Base-by-base conservation (phyloP, 1,139 yeast species). In the Meyerozyma smithsonii region DNA sequence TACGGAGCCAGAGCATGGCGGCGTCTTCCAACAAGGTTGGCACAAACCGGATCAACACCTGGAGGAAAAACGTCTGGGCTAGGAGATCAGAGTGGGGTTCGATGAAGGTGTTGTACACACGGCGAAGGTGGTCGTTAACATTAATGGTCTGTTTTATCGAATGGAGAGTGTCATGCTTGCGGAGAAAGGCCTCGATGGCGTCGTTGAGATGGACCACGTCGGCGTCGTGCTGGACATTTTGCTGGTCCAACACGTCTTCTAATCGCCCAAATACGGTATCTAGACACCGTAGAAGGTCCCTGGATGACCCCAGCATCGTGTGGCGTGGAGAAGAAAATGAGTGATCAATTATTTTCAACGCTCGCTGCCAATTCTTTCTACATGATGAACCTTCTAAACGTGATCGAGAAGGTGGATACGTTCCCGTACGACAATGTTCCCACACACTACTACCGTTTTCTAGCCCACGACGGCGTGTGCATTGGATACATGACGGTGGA, bases 401-500 rank as follows among this genome's bases (percentile, higher is more conserved):
- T 56, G 3, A 50, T 81, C 7, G 62, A 66, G 6, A 50, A 51
- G 26, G 78, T 79, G 7, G 88, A 83, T 48, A 66, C 69, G 11
- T 74, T 72, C 33, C 71, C 80, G 2, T 71, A 69, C 41, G 37
- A 35, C 1, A 38, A 40, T 1, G 54, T 50, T 11, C 44, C 43
- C 3, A 38, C 48, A 4, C 50, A 50, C 10, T 63, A 68, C 38
- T 75, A 66, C 48, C 53, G 46, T 14, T 64, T 83, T 6, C 26
- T 56, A 1, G 63, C 84, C 0, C 86, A 81, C 46, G 82, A 79
- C 44, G 74, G 70, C 0, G 38, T 26, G 1, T 52, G 59, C 0
- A 53, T 85, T 8, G 95, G 95, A 0, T 74, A 67, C 45, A 52
- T 85, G 4, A 58, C 76, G 2, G 67, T 71, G 0, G 40, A 56